Conservation (phyloP, 345 rosid species). For the Eutrema japonicum region DNA sequence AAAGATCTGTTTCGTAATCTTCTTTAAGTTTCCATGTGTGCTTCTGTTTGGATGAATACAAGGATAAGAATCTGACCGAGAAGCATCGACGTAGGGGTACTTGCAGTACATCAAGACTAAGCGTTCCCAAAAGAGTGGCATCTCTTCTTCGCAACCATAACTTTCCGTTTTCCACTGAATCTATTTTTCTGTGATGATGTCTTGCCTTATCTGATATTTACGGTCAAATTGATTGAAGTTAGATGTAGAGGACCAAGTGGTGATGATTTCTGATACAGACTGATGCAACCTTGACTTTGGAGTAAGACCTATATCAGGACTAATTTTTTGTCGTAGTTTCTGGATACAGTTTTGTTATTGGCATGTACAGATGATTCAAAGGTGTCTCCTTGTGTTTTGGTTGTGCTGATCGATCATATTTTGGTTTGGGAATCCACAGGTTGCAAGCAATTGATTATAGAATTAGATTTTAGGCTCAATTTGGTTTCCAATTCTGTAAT, state of each 20-base stretch:
- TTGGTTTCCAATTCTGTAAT: slow-evolving; percentile 8
- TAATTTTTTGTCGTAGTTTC: slow-evolving; percentile 1
- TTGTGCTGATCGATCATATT: neutral
- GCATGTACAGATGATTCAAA: neutral
- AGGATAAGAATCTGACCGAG: neutral
- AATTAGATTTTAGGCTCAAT: slow-evolving; percentile 1
- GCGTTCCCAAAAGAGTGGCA: slow-evolving; percentile 2
- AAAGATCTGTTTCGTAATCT: neutral
- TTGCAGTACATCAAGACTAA: slow-evolving; percentile 14
- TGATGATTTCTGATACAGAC: neutral
- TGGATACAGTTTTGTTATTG: neutral
- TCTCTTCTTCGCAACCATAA: neutral
- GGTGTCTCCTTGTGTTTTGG: neutral
- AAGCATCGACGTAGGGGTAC: slow-evolving; percentile 1
- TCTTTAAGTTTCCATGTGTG: slow-evolving; percentile 7
- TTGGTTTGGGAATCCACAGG: slow-evolving; percentile 15
- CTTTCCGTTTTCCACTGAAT: neutral
- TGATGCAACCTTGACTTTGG: neutral
- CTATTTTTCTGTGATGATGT: neutral
- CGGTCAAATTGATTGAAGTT: neutral
- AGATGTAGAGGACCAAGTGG: slow-evolving; percentile 4
- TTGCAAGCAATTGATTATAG: slow-evolving; percentile 42
- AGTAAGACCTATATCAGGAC: slow-evolving; percentile 2
- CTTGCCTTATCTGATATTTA: neutral
- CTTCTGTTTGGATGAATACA: slow-evolving; percentile 12